Evolutionary conservation across 1,284 basidiomycete species (phyloP).

Genomic region (Ceratobasidium sp.): DNA sequence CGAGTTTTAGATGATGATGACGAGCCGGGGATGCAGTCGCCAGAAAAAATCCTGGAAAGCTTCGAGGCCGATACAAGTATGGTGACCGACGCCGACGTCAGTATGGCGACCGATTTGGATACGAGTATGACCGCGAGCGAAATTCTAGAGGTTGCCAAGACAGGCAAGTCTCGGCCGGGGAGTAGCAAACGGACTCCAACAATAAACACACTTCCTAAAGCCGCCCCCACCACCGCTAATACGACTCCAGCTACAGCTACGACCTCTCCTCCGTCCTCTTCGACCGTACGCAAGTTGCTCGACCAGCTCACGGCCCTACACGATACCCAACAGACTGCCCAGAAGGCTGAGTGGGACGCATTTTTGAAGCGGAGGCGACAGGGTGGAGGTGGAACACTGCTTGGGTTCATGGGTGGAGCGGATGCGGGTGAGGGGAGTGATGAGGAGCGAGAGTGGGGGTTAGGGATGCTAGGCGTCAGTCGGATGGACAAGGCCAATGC

Average conservation of each 20-base stretch:
- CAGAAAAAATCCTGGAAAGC: slow-evolving; percentile 50
- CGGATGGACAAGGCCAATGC: slow-evolving; percentile 81
- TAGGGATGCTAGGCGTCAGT: slow-evolving; percentile 88
- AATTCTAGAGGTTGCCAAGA: slow-evolving; percentile 28
- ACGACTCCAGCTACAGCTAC: slow-evolving; percentile 48
- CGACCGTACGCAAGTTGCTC: slow-evolving; percentile 80
- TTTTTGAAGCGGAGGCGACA: slow-evolving; percentile 77
- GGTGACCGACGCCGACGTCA: slow-evolving; percentile 1
- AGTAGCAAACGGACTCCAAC: slow-evolving; percentile 50
- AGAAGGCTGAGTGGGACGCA: slow-evolving; percentile 88
- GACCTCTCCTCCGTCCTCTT: slow-evolving; percentile 30
- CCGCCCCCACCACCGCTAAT: slow-evolving; percentile 46
- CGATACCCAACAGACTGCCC: slow-evolving; percentile 81
- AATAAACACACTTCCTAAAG: slow-evolving; percentile 54
- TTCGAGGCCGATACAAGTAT: slow-evolving; percentile 1
- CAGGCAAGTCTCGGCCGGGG: slow-evolving; percentile 38
- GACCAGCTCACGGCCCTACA: slow-evolving; percentile 89
- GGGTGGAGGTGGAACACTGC: slow-evolving; percentile 64
- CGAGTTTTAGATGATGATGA: slow-evolving; percentile 71
- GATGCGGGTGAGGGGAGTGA: slow-evolving; percentile 76
- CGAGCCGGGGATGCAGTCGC: slow-evolving; percentile 50
- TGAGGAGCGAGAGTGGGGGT: slow-evolving; percentile 78
- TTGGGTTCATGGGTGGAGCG: slow-evolving; percentile 65
- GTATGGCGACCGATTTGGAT: slow-evolving; percentile 25
- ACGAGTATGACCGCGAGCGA: slow-evolving; percentile 30